A percentile compares a stretch with the other conserved stretches of the same genome.
Evolutionary conservation across 768 basidiomycete species (phyloP).

Genomic region (Boletus tylopilopsis): DNA sequence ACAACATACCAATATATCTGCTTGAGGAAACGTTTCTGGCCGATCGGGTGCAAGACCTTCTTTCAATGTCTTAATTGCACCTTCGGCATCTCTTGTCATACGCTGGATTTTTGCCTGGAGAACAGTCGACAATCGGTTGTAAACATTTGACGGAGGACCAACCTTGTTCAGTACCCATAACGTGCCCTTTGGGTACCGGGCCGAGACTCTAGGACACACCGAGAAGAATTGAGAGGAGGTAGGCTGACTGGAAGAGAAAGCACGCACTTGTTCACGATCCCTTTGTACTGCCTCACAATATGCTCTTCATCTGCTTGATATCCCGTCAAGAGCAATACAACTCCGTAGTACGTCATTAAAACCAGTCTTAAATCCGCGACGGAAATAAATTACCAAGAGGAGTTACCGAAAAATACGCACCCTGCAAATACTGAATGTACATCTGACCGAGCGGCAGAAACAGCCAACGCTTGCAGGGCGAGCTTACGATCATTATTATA

Average conservation of each 20-base stretch:
- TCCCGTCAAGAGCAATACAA: conserved; percentile 65
- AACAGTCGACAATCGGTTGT: not conserved
- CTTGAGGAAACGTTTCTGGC: conserved; percentile 58
- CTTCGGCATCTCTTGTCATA: conserved; percentile 64
- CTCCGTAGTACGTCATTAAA: conserved; percentile 77
- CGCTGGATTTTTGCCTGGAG: conserved; percentile 67
- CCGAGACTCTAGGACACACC: conserved; percentile 40
- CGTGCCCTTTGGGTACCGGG: conserved; percentile 61
- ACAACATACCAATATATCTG: conserved; percentile 57
- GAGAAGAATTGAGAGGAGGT: not conserved
- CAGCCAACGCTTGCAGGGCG: conserved; percentile 63
- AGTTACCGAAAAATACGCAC: conserved; percentile 36
- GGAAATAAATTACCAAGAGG: not conserved
- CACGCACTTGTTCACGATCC: conserved; percentile 61
- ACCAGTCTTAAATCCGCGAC: conserved; percentile 46
- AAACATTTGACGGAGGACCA: not conserved
- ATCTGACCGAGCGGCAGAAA: conserved; percentile 63
- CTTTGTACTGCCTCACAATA: conserved; percentile 58
- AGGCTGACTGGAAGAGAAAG: not conserved
- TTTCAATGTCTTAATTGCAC: conserved; percentile 60
- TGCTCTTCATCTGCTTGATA: conserved; percentile 72
- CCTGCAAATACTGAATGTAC: conserved; percentile 77
- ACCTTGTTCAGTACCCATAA: conserved; percentile 72
- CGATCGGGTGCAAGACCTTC: conserved; percentile 53
- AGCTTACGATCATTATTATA: conserved; percentile 69